A percentile compares a stretch with the other conserved stretches of the same genome.
These are phyloP conservation scores for Pleurotus citrinopileatus DNA, from an alignment of 768 basidiomycete species.

Conservation along the genomic window DNA sequence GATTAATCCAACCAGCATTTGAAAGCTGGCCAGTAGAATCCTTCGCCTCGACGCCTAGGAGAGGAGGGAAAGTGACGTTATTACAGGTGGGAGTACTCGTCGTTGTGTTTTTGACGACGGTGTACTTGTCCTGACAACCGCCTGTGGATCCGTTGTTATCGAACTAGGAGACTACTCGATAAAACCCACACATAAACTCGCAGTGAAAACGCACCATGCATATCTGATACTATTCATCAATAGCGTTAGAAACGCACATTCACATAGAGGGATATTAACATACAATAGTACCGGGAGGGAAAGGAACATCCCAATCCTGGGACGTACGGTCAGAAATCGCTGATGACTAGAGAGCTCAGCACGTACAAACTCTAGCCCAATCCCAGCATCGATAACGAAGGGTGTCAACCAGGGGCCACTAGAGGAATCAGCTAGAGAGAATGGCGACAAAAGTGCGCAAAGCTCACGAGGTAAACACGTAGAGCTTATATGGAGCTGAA, in stretches of 20 bases:
- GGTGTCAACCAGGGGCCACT: constrained; percentile 40
- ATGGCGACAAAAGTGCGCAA: background rate
- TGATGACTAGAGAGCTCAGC: background rate
- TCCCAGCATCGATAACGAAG: constrained; percentile 48
- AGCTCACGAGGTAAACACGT: constrained; percentile 60
- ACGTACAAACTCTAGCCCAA: constrained; percentile 45
- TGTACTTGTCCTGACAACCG: constrained; percentile 59
- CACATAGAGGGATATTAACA: constrained; percentile 11
- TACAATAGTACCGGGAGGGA: constrained; percentile 54
- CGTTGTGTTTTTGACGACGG: constrained; percentile 37
- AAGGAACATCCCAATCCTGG: constrained; percentile 60
- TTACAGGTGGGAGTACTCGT: constrained; percentile 37
- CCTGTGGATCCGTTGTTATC: constrained; percentile 56
- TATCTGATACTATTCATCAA: constrained; percentile 58
- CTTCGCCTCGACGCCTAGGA: constrained; percentile 42
- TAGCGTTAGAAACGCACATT: constrained; percentile 1
- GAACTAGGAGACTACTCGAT: constrained; percentile 32
- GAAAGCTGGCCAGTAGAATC: constrained; percentile 49
- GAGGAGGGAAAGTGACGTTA: constrained; percentile 45
- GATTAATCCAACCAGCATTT: constrained; percentile 56
- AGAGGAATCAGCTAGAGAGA: background rate
- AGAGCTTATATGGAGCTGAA: constrained; percentile 53
- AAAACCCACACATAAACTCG: background rate
- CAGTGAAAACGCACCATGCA: constrained; percentile 50
- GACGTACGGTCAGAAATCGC: background rate